Evolutionary conservation across 306 rosid species (phyloP).

Genomic region (Adenanthera pavonina): DNA sequence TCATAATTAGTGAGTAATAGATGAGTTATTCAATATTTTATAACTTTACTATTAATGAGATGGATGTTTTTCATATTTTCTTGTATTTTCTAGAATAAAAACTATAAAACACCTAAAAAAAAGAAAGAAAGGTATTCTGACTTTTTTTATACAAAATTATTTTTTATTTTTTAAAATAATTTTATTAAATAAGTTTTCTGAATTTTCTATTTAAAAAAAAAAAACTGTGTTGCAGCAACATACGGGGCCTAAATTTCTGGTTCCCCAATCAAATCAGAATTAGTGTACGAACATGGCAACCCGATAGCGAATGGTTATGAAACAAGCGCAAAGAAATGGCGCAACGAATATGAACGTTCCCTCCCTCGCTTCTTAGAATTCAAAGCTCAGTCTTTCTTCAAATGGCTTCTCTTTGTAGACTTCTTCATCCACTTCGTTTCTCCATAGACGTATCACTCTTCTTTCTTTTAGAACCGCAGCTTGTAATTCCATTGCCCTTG

Average conservation of each 20-base stretch:
- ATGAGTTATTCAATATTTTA: too few species aligned
- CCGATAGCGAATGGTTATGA: not conserved
- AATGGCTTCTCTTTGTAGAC: slow-evolving; percentile 70
- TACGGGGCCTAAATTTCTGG: not conserved
- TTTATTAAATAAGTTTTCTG: too few species aligned
- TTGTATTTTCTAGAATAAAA: too few species aligned
- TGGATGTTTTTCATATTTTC: too few species aligned
- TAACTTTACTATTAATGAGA: too few species aligned
- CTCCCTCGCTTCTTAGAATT: not conserved
- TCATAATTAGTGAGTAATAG: too few species aligned
- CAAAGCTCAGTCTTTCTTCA: slow-evolving; percentile 28
- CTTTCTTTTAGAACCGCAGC: not conserved
- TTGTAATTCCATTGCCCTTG: slow-evolving; percentile 11
- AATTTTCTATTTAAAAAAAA: too few species aligned
- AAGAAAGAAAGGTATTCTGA: too few species aligned
- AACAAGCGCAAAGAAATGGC: not conserved
- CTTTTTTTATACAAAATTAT: too few species aligned
- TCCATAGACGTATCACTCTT: slow-evolving; percentile 46
- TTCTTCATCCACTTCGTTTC: slow-evolving; percentile 43
- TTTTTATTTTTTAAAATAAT: too few species aligned
- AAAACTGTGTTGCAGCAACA: too few species aligned
- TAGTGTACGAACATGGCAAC: not conserved
- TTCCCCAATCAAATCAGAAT: not conserved
- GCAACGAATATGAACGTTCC: not conserved
- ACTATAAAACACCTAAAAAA: too few species aligned